Evolutionary conservation across 306 rosid genomes (phyloP).

Genomic region (Prunus persica): DNA sequence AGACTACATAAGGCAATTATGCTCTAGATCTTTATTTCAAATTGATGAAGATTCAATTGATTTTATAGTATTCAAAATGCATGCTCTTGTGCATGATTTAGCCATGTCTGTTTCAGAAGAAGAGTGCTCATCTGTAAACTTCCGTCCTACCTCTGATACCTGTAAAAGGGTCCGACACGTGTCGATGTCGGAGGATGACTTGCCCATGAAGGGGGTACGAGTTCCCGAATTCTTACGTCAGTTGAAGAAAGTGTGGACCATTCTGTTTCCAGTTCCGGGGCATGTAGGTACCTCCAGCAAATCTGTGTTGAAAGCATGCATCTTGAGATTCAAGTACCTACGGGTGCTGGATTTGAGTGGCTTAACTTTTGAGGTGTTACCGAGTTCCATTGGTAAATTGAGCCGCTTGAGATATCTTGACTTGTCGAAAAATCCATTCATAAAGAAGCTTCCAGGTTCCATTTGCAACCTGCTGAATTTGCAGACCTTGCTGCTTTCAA

Average conservation of each 20-base stretch:
- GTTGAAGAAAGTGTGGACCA: background rate
- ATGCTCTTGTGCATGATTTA: constrained; percentile 34
- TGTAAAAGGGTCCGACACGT: background rate
- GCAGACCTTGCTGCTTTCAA: constrained; percentile 18
- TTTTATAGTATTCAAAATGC: constrained; percentile 5
- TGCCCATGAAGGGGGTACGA: background rate
- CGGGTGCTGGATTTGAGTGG: constrained; percentile 15
- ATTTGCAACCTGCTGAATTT: constrained; percentile 30
- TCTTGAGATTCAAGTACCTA: constrained; percentile 12
- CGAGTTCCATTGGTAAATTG: constrained; percentile 8
- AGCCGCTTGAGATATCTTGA: constrained; percentile 21
- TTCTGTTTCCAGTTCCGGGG: background rate
- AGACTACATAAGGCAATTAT: constrained; percentile 14
- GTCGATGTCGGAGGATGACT: constrained; percentile 12
- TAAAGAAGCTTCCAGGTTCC: constrained; percentile 20
- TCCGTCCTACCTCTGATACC: background rate
- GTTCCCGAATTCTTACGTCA: background rate
- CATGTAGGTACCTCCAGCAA: background rate
- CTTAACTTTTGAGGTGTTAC: constrained; percentile 17
- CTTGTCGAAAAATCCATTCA: background rate
- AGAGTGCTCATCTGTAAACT: constrained; percentile 3
- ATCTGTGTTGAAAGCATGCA: background rate
- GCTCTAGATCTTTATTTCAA: constrained; percentile 30
- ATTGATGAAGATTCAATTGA: background rate
- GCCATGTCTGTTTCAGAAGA: constrained; percentile 9